Conservation (phyloP, 202 grass and related monocot species). For the Schoenoplectus triqueter region DNA sequence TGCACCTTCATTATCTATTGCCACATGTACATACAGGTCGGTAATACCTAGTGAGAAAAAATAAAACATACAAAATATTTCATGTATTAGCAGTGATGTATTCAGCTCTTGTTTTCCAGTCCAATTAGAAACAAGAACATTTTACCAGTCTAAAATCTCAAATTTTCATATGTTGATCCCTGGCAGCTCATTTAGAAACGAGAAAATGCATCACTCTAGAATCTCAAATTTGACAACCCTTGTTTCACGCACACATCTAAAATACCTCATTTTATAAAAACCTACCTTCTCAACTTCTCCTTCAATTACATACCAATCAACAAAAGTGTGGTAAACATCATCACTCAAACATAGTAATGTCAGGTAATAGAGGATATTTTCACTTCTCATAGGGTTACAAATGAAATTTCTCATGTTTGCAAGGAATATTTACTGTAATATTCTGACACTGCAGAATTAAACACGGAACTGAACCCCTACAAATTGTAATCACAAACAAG, state of each 20-base stretch:
- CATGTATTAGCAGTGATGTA: background rate
- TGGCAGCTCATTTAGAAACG: background rate
- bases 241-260: background rate
- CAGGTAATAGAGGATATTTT: background rate
- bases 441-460: conserved; percentile 1
- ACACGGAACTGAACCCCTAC: background rate
- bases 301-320: background rate
- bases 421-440: conserved; percentile 1
- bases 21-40: conserved; percentile 95
- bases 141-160: conserved; percentile 25
- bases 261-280: background rate
- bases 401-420: conserved; percentile 1
- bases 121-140: background rate
- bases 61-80: background rate
- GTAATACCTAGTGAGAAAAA: conserved; percentile 66
- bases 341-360: background rate
- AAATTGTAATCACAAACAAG: background rate
- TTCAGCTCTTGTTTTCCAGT: background rate
- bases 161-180: background rate
- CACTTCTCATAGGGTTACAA: background rate
- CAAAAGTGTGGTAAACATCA: background rate
- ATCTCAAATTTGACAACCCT: conserved; percentile 1
- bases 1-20: conserved; percentile 75
- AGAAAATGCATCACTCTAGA: background rate
- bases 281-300: background rate